Percentiles rank a stretch among this genome's conserved stretches.
These are phyloP conservation scores for Suaeda aralocaspica DNA, from an alignment of 148 eudicot species.

Conservation along the genomic window DNA sequence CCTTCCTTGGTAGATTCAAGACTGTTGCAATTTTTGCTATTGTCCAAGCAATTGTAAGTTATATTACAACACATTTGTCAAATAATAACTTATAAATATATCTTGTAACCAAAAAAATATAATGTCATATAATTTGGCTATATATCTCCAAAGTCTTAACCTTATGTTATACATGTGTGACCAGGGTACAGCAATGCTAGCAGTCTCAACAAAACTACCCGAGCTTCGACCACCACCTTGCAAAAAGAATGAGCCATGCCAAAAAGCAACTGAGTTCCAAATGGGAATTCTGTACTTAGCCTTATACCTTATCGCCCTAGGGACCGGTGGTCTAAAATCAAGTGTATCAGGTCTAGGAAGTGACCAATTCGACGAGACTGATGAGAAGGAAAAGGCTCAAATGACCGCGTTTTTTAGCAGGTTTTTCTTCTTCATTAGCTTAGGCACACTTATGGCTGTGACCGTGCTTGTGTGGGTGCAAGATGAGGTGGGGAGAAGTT, in stretches of 20 bases:
- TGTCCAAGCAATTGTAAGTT: constrained; percentile 55
- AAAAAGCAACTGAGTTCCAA: constrained; percentile 56
- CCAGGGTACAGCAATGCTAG: constrained; percentile 66
- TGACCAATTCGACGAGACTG: constrained; percentile 45
- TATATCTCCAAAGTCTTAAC: too few species aligned
- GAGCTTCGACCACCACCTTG: constrained; percentile 65
- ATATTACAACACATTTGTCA: too few species aligned
- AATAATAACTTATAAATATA: too few species aligned
- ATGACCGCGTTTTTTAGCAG: constrained; percentile 89
- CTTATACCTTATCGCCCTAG: constrained; percentile 41
- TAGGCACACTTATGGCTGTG: constrained; percentile 77
- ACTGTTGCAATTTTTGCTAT: constrained; percentile 65
- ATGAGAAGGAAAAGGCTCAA: constrained; percentile 61
- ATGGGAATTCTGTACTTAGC: constrained; percentile 54
- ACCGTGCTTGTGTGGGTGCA: constrained; percentile 81
- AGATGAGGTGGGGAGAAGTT: constrained; percentile 70
- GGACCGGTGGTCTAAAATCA: constrained; percentile 42
- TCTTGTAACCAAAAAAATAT: too few species aligned
- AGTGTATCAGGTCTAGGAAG: constrained; percentile 44
- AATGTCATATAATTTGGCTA: not conserved
- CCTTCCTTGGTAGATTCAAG: constrained; percentile 77
- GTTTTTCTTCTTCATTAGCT: constrained; percentile 84
- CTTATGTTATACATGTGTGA: not conserved
- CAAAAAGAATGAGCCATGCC: constrained; percentile 33
- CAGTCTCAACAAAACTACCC: constrained; percentile 59